Evolutionary conservation across 1,139 yeast species (phyloP).

Genomic region (Hyphopichia burtonii): DNA sequence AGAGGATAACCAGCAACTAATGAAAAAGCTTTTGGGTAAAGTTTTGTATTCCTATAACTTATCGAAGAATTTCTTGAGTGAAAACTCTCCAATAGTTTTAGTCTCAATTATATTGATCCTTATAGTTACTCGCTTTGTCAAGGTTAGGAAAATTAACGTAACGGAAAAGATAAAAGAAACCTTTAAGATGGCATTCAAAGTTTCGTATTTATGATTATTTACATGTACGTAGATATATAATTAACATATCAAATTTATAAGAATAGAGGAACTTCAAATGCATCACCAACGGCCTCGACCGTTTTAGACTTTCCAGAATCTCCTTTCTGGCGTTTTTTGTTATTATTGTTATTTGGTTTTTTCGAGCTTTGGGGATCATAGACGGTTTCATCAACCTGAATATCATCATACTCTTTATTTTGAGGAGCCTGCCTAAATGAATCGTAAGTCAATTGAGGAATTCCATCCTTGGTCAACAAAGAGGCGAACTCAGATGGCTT

Average conservation of each 20-base stretch:
- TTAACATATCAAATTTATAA: no score
- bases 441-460: constrained; percentile 16
- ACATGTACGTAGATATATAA: no score
- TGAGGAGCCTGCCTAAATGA: constrained; percentile 11
- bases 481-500: constrained; percentile 3
- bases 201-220: constrained; percentile 32
- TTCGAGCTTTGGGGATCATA: not conserved
- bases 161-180: constrained; percentile 37
- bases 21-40: constrained; percentile 1
- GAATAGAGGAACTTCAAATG: constrained; percentile 42
- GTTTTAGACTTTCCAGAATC: constrained; percentile 1
- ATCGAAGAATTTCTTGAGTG: constrained; percentile 21
- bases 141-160: constrained; percentile 25
- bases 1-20: not conserved
- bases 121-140: constrained; percentile 20
- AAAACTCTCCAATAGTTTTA: constrained; percentile 30
- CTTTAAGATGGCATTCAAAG: constrained; percentile 45
- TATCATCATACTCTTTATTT: not conserved
- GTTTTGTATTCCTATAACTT: constrained; percentile 16
- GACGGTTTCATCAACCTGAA: constrained; percentile 11
- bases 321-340: not conserved
- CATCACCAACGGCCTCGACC: constrained; percentile 33
- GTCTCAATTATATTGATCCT: constrained; percentile 21
- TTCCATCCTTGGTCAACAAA: not conserved
- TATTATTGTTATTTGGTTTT: not conserved